Conservation (phyloP, 495 filamentous ascomycete species). For the Annulohypoxylon bovei region DNA sequence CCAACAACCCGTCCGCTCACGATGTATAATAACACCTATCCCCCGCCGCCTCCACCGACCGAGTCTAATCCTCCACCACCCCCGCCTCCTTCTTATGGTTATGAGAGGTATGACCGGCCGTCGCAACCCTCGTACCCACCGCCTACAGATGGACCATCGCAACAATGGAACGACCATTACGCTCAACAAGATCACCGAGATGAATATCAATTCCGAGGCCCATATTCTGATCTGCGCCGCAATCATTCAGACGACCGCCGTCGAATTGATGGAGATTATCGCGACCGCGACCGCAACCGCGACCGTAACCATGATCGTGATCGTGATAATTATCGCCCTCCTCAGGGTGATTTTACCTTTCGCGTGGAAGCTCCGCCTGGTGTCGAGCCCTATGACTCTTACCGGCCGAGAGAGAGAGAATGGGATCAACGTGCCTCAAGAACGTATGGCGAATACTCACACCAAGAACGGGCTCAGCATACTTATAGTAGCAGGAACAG, state of each 20-base stretch:
- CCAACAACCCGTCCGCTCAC: background rate
- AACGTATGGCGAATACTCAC: conserved; percentile 36
- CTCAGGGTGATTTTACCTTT: conserved; percentile 59
- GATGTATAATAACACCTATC: conserved; percentile 38
- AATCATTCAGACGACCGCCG: conserved; percentile 18
- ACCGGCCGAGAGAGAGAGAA: conserved; percentile 28
- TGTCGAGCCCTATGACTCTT: conserved; percentile 39
- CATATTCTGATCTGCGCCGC: conserved; percentile 35
- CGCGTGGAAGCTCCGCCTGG: conserved; percentile 54
- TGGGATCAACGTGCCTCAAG: conserved; percentile 9
- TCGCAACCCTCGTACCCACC: conserved; percentile 31
- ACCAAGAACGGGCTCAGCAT: conserved; percentile 7
- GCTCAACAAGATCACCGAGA: conserved; percentile 28
- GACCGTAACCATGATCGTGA: conserved; percentile 28
- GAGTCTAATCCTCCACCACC: conserved; percentile 35
- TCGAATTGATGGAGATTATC: conserved; percentile 23
- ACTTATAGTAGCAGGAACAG: conserved; percentile 20
- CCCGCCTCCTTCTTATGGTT: conserved; percentile 18
- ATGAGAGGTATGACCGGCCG: conserved; percentile 27
- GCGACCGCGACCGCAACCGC: conserved; percentile 23
- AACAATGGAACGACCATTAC: conserved; percentile 36
- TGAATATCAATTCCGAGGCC: conserved; percentile 30
- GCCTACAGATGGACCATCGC: conserved; percentile 15
- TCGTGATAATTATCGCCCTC: conserved; percentile 45
- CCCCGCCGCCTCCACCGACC: conserved; percentile 18